These are phyloP conservation scores for Lagenidium giganteum DNA, from an alignment of 352 stramenopile species.

Conservation along the genomic window DNA sequence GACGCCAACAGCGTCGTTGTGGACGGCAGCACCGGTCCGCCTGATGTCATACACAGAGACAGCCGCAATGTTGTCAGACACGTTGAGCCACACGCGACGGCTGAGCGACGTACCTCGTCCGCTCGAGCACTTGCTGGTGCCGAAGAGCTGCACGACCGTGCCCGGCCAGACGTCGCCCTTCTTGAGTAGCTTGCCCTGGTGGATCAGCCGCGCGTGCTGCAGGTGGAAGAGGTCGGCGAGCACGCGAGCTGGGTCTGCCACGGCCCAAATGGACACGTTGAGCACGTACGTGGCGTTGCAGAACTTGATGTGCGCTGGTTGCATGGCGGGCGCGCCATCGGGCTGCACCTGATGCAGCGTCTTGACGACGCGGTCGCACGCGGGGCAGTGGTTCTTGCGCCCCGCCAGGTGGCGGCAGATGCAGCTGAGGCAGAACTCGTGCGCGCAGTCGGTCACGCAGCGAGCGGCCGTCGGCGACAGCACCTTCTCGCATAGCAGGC, in stretches of 20 bases:
- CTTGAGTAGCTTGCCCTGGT: slow-evolving; percentile 78
- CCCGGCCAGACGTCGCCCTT: slow-evolving; percentile 80
- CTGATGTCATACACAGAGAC: slow-evolving; percentile 7
- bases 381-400: slow-evolving; percentile 63
- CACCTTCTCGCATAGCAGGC: slow-evolving; percentile 45
- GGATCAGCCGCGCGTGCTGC: slow-evolving; percentile 74
- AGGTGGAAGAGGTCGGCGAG: slow-evolving; percentile 69
- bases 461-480: slow-evolving; percentile 30
- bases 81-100: too few relatives aligned
- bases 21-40: too few relatives aligned
- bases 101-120: too few relatives aligned
- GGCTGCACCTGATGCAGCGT: slow-evolving; percentile 43
- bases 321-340: slow-evolving; percentile 8
- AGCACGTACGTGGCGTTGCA: slow-evolving; percentile 77
- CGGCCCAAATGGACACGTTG: slow-evolving; percentile 74
- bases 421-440: slow-evolving; percentile 78
- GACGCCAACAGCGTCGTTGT: too few relatives aligned
- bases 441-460: slow-evolving; percentile 71
- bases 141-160: slow-evolving; percentile 78
- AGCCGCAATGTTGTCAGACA: slow-evolving; percentile 1
- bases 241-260: slow-evolving; percentile 57
- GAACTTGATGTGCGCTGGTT: slow-evolving; percentile 67
- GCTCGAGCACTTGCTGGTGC: slow-evolving; percentile 38
- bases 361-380: slow-evolving; percentile 54
- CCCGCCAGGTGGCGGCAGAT: slow-evolving; percentile 43